Conservation (phyloP, 2,329 filamentous ascomycete species). For the Nakataea oryzae region DNA sequence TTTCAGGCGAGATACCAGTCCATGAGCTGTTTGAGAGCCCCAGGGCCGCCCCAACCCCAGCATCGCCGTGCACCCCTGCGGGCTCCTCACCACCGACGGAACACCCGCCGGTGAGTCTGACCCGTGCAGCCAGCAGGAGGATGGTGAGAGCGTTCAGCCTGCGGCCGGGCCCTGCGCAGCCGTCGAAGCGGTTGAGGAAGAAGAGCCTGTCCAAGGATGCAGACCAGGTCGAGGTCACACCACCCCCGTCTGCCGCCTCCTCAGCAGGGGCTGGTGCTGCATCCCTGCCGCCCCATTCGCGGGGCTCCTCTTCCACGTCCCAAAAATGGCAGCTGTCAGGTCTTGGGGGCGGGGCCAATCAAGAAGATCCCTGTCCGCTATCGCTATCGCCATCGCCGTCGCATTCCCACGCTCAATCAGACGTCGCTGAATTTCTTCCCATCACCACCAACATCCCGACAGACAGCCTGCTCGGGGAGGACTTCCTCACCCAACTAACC, state of each 20-base stretch:
- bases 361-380: background rate
- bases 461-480: constrained; percentile 46
- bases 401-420: background rate
- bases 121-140: constrained; percentile 6
- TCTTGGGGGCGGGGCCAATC: background rate
- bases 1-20: constrained; percentile 4
- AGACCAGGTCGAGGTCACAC: background rate
- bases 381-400: background rate
- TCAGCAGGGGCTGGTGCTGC: background rate
- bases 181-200: constrained; percentile 5
- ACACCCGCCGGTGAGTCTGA: background rate
- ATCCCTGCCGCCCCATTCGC: constrained; percentile 3
- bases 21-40: constrained; percentile 5
- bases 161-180: background rate
- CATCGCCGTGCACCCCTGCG: constrained; percentile 8
- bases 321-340: constrained; percentile 14
- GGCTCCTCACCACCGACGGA: constrained; percentile 5
- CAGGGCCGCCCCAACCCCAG: constrained; percentile 4
- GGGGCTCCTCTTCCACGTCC: constrained; percentile 15
- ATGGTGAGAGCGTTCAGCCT: constrained; percentile 6
- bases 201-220: background rate
- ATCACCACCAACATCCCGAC: constrained; percentile 47
- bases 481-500: constrained; percentile 42
- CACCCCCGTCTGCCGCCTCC: background rate
- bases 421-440: constrained; percentile 28